Base-by-base conservation (phyloP, 2,329 filamentous ascomycete genomes). In the Pseudogymnoascus pannorum region DNA sequence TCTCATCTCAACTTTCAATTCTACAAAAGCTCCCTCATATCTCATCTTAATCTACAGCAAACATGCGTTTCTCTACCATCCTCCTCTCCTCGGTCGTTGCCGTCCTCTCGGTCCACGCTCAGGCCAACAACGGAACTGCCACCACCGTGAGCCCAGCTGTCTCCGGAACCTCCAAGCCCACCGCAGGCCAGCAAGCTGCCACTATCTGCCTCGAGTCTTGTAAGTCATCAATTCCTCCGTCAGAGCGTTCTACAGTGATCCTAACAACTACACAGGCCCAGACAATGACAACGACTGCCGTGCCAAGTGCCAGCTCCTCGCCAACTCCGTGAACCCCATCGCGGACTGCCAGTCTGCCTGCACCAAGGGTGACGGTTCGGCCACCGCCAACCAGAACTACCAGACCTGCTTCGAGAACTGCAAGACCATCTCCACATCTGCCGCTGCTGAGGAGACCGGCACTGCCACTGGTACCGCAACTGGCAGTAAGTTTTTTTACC, bases 41-140 rank as follows among this genome's bases (percentile, higher is more conserved):
- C 42, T 51, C 29, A 51, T 9, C 44, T 31, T 51, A 29, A 51
- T 29, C 44, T 31, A 51, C 44, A 51, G 44, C 44, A 58, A 58
- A 3, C 14, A 60, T 60, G 58, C 36, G 38, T 16, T 60, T 42
- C 36, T 42, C 36, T 18, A 60, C 58, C 58, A 48, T 60, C 38
- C 29, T 60, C 58, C 42, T 60, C 12, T 60, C 58, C 18, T 12
- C 36, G 9, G 58, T 42, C 36, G 26, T 60, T 22, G 58, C 58
- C 31, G 57, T 29, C 11, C 35, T 58, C 16, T 48, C 38, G 4
- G 58, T 40, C 36, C 44, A 51, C 24, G 44, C 44, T 7, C 44
- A 51, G 44, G 58, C 42, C 22, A 31, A 14, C 58, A 44, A 40
- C 16, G 35, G 26, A 18, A 60, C 33, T 29, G 22, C 24, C n/a